Base-by-base conservation (phyloP, 345 rosid species). In the Lepidium africanum region DNA sequence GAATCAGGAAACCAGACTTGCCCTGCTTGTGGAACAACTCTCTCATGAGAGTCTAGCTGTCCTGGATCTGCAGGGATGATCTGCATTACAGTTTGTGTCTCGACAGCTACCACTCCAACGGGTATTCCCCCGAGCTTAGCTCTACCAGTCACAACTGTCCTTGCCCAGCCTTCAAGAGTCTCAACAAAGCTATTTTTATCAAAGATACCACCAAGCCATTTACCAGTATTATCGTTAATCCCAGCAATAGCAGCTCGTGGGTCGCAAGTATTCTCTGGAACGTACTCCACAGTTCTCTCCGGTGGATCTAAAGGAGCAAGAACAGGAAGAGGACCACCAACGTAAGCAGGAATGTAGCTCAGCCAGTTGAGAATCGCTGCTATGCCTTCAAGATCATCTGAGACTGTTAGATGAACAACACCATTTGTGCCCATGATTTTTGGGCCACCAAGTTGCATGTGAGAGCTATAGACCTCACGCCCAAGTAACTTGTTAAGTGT, bases 1-100 rank as follows among this genome's bases (percentile, higher is more conserved):
- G 99, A 94, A 85, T 91, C 99, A 23, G 99, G 99, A 77, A 94
- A 94, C 99, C 99, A 94, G 67, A 94, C 99, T 82, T 94, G 99
- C 57, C 99, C 99, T 61, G 99, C 99, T 81, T 91, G 97, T 1
- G 99, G 96, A 61, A 91, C 99, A 43, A 94, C 93, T 78, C 96
- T 82, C 78, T 94, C 99, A 71, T 94, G 97, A 75, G 99, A 94
- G 81, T 94, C 99, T 9, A 91, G 96, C 79, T 91, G 99, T 59
- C 99, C 99, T 8, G 99, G 99, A 76, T 94, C 99, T 30, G 99
- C 97, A 46, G 99, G 99, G 71, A 94, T 91, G 65, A 94, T 86
- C 78, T 94, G 97, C 97, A 87, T 94, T 51, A 89, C 96, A 0
- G 99, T 91, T 70, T 91, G 99, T 25, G 99, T 94, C 86, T 94